A percentile compares a stretch with the other conserved stretches of the same genome.
These are phyloP conservation scores for Microcyclospora pomicola DNA, from an alignment of 2,329 filamentous ascomycete species.

Conservation along the genomic window DNA sequence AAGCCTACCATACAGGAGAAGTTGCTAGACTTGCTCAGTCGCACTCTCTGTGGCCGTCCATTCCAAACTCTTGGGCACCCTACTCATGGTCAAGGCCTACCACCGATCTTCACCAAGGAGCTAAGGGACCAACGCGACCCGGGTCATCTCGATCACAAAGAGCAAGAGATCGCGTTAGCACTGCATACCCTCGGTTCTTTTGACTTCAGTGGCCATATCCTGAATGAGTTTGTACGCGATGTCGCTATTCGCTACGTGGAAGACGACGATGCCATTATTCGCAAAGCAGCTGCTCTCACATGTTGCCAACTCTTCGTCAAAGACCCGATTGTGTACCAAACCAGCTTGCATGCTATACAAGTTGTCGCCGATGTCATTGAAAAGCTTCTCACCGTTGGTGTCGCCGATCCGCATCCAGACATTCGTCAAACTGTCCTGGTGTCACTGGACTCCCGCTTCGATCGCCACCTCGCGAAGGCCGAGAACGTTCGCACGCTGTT, in stretches of 20 bases:
- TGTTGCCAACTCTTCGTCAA: constrained; percentile 96
- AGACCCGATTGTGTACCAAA: constrained; percentile 96
- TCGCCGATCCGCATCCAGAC: constrained; percentile 75
- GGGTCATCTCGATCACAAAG: constrained; percentile 62
- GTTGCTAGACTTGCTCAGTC: constrained; percentile 83
- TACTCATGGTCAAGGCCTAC: constrained; percentile 65
- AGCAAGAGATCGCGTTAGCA: constrained; percentile 80
- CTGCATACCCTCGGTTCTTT: constrained; percentile 95
- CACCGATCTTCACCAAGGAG: constrained; percentile 57
- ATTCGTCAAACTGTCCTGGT: constrained; percentile 81
- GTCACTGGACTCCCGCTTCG: constrained; percentile 85
- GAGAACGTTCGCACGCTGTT: constrained; percentile 95
- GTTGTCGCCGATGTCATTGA: constrained; percentile 97
- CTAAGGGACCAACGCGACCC: constrained; percentile 72
- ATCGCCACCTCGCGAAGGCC: constrained; percentile 89
- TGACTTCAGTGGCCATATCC: constrained; percentile 78
- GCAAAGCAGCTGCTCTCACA: constrained; percentile 86
- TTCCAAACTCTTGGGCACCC: constrained; percentile 89
- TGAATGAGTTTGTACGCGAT: constrained; percentile 97
- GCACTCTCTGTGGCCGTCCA: constrained; percentile 80
- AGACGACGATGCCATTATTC: constrained; percentile 83
- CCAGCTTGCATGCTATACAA: constrained; percentile 89
- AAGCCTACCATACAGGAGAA: constrained; percentile 88
- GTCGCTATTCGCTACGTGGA: constrained; percentile 97
- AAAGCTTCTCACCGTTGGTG: constrained; percentile 84